Conservation (phyloP, 352 stramenopile species). For the Globisporangium takayamanum region DNA sequence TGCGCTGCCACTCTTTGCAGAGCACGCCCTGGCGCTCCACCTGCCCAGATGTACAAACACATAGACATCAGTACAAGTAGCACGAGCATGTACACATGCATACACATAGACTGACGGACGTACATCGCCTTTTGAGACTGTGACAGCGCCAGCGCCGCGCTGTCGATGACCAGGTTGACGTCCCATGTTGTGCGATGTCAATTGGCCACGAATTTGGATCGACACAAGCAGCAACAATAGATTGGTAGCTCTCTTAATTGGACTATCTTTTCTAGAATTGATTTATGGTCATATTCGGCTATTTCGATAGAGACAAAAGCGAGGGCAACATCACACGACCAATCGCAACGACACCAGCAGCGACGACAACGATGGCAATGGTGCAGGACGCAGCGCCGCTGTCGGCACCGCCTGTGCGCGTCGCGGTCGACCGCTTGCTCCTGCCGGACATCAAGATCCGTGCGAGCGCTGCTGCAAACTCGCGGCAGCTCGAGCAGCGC, state of each 20-base stretch:
- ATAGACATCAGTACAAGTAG: background rate
- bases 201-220: background rate
- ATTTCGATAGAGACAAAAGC: background rate
- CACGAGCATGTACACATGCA: background rate
- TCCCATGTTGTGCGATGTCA: conserved; percentile 2
- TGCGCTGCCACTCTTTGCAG: conserved; percentile 92
- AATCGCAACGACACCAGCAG: background rate
- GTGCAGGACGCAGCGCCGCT: background rate
- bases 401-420: background rate
- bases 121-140: conserved; percentile 73
- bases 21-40: conserved; percentile 73
- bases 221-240: background rate
- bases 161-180: conserved; percentile 65
- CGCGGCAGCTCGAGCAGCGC: conserved; percentile 58
- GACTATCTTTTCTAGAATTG: too few species aligned
- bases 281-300: too few species aligned
- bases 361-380: background rate
- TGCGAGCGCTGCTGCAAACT: conserved; percentile 17
- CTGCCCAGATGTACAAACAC: conserved; percentile 13
- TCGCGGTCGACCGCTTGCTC: background rate
- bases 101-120: background rate
- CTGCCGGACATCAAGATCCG: conserved; percentile 11
- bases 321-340: background rate
- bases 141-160: conserved; percentile 85
- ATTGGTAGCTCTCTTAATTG: too few species aligned